A percentile compares a stretch with the other conserved stretches of the same genome.
phyloP scores from a whole-genome alignment of 1,284 basidiomycete species.

The Ustilago loliicola region DNA sequence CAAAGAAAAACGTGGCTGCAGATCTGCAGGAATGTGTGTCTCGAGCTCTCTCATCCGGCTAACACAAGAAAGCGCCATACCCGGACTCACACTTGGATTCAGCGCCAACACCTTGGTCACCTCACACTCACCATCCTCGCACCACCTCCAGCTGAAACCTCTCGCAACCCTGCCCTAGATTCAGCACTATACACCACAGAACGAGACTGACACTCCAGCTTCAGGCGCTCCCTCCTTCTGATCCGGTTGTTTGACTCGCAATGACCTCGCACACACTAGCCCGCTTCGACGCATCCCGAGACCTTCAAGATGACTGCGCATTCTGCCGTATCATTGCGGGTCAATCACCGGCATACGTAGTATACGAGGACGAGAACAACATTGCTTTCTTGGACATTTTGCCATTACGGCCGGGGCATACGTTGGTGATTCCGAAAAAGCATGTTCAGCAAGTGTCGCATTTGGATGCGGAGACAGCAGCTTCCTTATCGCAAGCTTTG shows the following conservation, averaged over 20 bases:
- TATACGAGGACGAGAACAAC: conserved; percentile 74
- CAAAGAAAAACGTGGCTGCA: neutral
- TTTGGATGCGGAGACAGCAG: conserved; percentile 27
- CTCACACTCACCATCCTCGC: neutral
- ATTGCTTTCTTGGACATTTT: conserved; percentile 81
- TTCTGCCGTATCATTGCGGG: conserved; percentile 44
- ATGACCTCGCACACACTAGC: conserved; percentile 53
- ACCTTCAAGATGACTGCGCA: conserved; percentile 43
- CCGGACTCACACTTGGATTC: neutral
- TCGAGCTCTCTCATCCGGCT: neutral
- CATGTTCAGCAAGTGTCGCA: conserved; percentile 37
- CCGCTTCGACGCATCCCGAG: conserved; percentile 35
- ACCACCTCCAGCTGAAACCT: neutral
- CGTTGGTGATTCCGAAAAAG: conserved; percentile 53
- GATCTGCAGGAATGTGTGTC: conserved; percentile 2
- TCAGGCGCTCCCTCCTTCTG: neutral
- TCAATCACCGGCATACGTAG: conserved; percentile 35
- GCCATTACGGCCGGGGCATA: conserved; percentile 75
- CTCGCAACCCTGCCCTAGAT: neutral
- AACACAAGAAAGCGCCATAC: conserved; percentile 11
- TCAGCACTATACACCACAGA: neutral
- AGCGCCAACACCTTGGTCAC: conserved; percentile 7
- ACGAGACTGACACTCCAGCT: neutral
- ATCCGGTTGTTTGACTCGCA: neutral
- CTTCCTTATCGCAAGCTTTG: conserved; percentile 38